Evolutionary conservation across 108 stramenopile genomes (phyloP), one percentile per base, ranked within the genome.

Genomic region (Cylindrotheca closterium): DNA sequence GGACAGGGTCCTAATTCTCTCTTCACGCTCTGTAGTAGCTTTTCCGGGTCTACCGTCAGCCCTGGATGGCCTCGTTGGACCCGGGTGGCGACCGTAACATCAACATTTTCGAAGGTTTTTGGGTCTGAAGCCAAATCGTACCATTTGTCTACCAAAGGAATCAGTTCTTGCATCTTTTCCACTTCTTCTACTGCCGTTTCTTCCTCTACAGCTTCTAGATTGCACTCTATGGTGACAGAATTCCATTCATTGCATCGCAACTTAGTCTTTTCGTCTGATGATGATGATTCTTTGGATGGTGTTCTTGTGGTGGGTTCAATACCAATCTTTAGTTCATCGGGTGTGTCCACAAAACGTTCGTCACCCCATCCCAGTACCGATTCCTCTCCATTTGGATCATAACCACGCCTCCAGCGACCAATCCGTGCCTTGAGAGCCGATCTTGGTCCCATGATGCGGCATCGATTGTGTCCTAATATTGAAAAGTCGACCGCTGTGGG

Each of bases 361-460:
- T 73, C 47, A 1, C 79, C 86, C 73, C 72, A 87, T 42, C 86
- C 86, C 33, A 87, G 61, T 33, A 71, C 66, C 0, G 62, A 53
- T 71, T 82, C 82, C 57, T 87, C 86, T 26, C 86, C 82, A 65
- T 87, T 77, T 30, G 82, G 82, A 77, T 84, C 82, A 48, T 87
- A 80, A 7, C 47, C 51, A 59, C 86, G 42, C 45, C 86, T 58
- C 86, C 86, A 87, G 55, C 86, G 55, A 26, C 86, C 82, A n/a
- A 87, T 74, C 10, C 80, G 70, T 27, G 23, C 3, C 52, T 73
- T 67, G 75, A 83, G 77, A 0, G 19, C 67, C 3, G 34, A 62
- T 30, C 34, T n/a, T 29, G 60, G 46, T 21, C 65, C 64, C 12
- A 64, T 26, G 5, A 73, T 37, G 30, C 68, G 72, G 47, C 79